phyloP scores from a whole-genome alignment of 257 asterid species.

The Nicotiana knightiana region DNA sequence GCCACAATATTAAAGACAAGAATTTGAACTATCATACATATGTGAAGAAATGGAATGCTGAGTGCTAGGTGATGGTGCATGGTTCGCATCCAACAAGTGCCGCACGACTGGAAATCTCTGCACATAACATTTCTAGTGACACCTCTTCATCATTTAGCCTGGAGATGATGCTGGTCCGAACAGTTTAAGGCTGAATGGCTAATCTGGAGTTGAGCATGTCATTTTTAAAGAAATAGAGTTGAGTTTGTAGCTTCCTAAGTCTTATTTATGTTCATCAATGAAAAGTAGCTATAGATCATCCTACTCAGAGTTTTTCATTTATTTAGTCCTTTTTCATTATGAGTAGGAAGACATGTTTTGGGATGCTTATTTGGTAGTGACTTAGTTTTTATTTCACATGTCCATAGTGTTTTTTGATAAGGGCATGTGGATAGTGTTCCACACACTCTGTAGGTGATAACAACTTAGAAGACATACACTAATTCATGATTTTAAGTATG shows the following conservation, averaged over 20 bases:
- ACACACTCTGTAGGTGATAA: not conserved
- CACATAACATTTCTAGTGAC: not conserved
- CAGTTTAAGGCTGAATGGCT: not conserved
- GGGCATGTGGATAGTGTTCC: not conserved
- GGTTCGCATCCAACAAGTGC: not conserved
- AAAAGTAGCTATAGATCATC: not conserved
- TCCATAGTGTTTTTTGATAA: not conserved
- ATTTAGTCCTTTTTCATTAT: not conserved
- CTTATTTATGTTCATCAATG: not conserved
- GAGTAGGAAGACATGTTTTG: not conserved
- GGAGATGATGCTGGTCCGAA: not conserved
- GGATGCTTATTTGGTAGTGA: not conserved
- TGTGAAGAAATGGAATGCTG: not conserved
- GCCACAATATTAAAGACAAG: not conserved
- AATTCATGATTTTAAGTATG: not conserved
- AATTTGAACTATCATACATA: not conserved
- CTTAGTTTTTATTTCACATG: not conserved
- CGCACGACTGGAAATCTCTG: not conserved
- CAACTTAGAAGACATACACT: not conserved
- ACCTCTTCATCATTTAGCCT: not conserved
- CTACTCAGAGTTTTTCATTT: not conserved
- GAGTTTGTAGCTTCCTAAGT: not conserved
- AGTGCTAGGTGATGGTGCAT: not conserved
- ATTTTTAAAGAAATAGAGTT: not conserved
- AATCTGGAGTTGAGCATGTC: not conserved